These are phyloP conservation scores for Naganishia vishniacii DNA, from an alignment of 768 basidiomycete species.

Conservation along the genomic window DNA sequence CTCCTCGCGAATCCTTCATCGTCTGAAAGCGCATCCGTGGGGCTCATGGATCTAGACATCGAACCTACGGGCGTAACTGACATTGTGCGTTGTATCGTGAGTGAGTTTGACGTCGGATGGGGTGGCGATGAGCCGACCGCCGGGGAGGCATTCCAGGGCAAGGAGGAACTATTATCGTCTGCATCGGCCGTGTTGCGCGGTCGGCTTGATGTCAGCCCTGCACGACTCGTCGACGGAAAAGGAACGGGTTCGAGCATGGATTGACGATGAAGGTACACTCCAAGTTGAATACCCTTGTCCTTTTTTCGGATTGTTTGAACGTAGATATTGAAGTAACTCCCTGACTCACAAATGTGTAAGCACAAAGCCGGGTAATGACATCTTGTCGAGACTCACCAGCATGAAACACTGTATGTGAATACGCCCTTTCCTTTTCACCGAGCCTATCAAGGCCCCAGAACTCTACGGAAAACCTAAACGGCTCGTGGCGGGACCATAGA, in stretches of 20 bases:
- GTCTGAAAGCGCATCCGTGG: constrained; percentile 26
- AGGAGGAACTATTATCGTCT: not conserved
- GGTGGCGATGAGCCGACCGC: not conserved
- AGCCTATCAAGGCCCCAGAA: constrained; percentile 80
- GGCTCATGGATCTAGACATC: constrained; percentile 7
- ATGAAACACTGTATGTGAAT: constrained; percentile 83
- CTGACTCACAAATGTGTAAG: not conserved
- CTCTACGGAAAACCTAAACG: constrained; percentile 69
- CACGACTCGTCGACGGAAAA: constrained; percentile 27
- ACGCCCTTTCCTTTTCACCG: constrained; percentile 74
- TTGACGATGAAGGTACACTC: constrained; percentile 83
- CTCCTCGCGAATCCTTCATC: constrained; percentile 10
- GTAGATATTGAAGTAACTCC: constrained; percentile 60
- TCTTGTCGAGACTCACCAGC: constrained; percentile 56
- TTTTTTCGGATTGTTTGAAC: constrained; percentile 84
- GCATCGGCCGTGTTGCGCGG: not conserved
- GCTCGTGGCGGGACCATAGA: constrained; percentile 51
- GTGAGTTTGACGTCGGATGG: not conserved
- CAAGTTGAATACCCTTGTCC: constrained; percentile 59
- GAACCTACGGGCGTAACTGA: constrained; percentile 22
- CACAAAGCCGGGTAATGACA: not conserved
- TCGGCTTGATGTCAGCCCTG: not conserved
- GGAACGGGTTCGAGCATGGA: constrained; percentile 69
- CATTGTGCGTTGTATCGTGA: constrained; percentile 23
- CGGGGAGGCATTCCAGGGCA: constrained; percentile 8